Conservation (phyloP, 2,329 filamentous ascomycete genomes). For the Ophiocordyceps sinensis region DNA sequence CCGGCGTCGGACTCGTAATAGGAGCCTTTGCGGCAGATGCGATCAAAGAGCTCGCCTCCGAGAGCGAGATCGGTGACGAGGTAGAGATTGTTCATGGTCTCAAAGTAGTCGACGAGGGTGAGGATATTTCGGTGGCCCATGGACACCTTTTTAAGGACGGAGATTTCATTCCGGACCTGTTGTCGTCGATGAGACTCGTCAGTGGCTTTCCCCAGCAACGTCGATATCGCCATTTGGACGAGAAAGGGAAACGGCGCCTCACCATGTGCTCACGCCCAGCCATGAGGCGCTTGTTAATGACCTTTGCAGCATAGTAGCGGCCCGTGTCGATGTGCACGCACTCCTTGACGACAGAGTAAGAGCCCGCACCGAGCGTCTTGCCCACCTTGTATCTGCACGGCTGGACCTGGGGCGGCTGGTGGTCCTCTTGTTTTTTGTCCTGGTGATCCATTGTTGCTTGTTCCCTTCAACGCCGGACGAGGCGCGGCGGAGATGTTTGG, state of each 20-base stretch:
- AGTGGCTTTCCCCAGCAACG: background rate
- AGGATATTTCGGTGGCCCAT: conserved; percentile 98
- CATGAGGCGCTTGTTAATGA: conserved; percentile 98
- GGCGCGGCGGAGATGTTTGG: background rate
- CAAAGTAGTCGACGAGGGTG: conserved; percentile 96
- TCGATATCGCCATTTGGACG: background rate
- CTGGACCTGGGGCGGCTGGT: conserved; percentile 53
- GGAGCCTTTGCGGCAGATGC: conserved; percentile 94
- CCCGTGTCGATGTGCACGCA: conserved; percentile 98
- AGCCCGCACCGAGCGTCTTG: conserved; percentile 91
- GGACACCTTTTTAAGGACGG: conserved; percentile 92
- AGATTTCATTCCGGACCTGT: conserved; percentile 96
- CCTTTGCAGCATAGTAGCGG: conserved; percentile 95
- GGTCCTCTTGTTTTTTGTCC: conserved; percentile 2
- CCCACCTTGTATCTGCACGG: conserved; percentile 97
- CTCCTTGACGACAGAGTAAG: conserved; percentile 97
- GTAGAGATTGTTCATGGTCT: conserved; percentile 99
- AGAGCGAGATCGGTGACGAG: conserved; percentile 93
- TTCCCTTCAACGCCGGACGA: background rate
- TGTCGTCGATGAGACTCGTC: background rate
- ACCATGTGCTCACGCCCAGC: conserved; percentile 97
- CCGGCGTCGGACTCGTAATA: conserved; percentile 97
- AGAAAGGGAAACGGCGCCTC: conserved; percentile 8
- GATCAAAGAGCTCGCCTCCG: conserved; percentile 92
- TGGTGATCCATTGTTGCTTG: background rate